Evolutionary conservation across 2,329 filamentous ascomycete species (phyloP), one percentile per base, ranked within the genome.

Genomic region (Exophiala phaeomuriformis): DNA sequence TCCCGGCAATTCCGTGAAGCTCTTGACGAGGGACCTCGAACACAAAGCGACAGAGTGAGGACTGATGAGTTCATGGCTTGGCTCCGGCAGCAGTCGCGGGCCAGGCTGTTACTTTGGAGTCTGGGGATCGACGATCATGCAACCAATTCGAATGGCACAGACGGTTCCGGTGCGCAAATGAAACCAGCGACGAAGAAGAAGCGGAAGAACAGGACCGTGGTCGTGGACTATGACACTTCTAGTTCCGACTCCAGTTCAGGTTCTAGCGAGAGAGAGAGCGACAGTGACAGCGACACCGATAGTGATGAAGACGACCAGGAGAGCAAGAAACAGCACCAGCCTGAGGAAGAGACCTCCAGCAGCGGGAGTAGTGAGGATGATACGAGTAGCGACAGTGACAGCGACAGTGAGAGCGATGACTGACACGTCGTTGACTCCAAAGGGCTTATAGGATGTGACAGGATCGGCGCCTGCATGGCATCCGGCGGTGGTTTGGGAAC

Each of bases 361-460:
- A 91, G 79, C 72, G 97, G 91, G 7, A 93, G 93, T 32, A 41
- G 39, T 28, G 39, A 41, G 64, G 87, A 93, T 90, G 91, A 98
- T 2, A 87, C 81, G 3, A 35, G 31, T 27, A 50, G 46, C 28
- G 45, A 52, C 33, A 49, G 50, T 29, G 53, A 56, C 45, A 51
- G 28, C 36, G 42, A 45, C 33, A 31, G 33, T 32, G 48, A 53
- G 33, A 45, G 29, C n/a, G 28, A 7, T 28, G 12, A 43, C 4
- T 41, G 42, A 45, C 5, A 29, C n/a, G 8, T 45, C 6, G 19
- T 41, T 4, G 19, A 19, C 19, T 19, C 19, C 19, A 19, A 19
- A 19, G 19, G 19, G 19, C 19, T 19, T 19, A 2, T 19, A 19
- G 19, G 19, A 19, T 19, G 19, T 19, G 19, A 19, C 19, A 19